Base-by-base conservation (phyloP, 2,329 filamentous ascomycete species). In the Neofusicoccum kwambonambiense region DNA sequence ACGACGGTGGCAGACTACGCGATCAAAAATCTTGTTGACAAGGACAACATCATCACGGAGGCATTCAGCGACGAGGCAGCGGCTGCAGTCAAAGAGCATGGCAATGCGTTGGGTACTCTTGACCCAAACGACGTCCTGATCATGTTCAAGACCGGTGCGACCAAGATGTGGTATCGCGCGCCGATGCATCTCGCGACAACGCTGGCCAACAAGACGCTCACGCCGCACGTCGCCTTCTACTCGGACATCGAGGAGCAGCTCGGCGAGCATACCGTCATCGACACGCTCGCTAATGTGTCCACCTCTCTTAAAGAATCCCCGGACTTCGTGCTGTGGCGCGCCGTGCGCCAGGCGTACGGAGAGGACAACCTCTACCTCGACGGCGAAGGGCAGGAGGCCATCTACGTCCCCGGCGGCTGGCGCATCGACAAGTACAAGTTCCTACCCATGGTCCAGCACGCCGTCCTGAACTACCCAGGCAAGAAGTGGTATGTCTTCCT, bases 371-470 rank as follows among this genome's bases (percentile, higher is more conserved):
- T 7, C 11, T 42, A 39, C 27, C 62, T 69, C 42, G 72, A 76
- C 39, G 71, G 64, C 64, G 76, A 64, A 66, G 70, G 67, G 68
- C 76, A 71, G 63, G 83, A 83, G 69, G 81, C 81, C 79, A 78
- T 15, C 17, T 56, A 65, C 52, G 80, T 83, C 0, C 11, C 9
- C 37, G 52, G 52, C 35, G 83, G 82, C 42, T 85, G 83, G 83
- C 80, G 78, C 65, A 74, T 86, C 44, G 84, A 86, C 71, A 85
- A 85, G 69, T 86, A 84, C 82, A 86, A 86, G 73, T 85, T 85
- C 70, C 75, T 86, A 47, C 84, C 83, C 11, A 81, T 86, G 76
- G 81, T 83, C 44, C 81, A 84, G 68, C 81, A 83, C 70, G 79
- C 82, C 0, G 76, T 79, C 34, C 71, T 73, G 39, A 65, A 76